Percentiles rank a stretch among this genome's conserved stretches.
phyloP scores from a whole-genome alignment of 768 basidiomycete genomes.

The Termitomyces sp. region DNA sequence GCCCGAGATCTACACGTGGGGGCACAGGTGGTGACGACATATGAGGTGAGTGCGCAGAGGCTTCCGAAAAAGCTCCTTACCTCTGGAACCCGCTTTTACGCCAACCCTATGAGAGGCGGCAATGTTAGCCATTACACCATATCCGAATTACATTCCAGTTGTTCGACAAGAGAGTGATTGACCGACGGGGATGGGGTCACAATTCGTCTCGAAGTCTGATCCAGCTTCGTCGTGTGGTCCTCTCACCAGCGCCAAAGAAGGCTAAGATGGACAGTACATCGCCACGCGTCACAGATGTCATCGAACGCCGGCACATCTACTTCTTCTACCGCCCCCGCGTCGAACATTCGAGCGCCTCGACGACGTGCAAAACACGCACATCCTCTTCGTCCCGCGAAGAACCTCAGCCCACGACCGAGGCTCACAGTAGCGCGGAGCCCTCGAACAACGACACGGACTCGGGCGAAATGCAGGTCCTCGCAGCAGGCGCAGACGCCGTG shows the following conservation, averaged over 20 bases:
- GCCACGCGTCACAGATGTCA: conserved; percentile 27
- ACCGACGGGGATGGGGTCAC: too few species aligned
- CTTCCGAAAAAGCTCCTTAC: too few species aligned
- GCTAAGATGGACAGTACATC: conserved; percentile 16
- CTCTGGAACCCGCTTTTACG: too few species aligned
- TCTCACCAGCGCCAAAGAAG: conserved; percentile 22
- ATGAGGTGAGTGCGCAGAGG: too few species aligned
- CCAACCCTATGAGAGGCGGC: conserved; percentile 53
- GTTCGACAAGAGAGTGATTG: too few species aligned
- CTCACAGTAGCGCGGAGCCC: conserved; percentile 16
- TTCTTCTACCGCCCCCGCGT: conserved; percentile 62
- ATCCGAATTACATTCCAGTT: too few species aligned
- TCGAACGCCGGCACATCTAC: conserved; percentile 57
- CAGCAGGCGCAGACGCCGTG: conserved; percentile 42
- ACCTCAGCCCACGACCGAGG: too few species aligned
- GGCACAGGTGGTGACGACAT: too few species aligned
- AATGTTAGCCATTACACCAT: conserved; percentile 59
- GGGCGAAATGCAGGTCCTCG: conserved; percentile 35
- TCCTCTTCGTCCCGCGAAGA: conserved; percentile 47
- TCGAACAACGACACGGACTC: conserved; percentile 18
- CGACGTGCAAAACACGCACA: conserved; percentile 48
- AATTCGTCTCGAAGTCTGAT: too few species aligned
- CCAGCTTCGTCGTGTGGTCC: too few species aligned
- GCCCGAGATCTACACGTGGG: too few species aligned
- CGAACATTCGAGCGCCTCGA: conserved; percentile 16